Evolutionary conservation across 805 yeast species (phyloP).

Genomic region (Nakazawaea ernobii): DNA sequence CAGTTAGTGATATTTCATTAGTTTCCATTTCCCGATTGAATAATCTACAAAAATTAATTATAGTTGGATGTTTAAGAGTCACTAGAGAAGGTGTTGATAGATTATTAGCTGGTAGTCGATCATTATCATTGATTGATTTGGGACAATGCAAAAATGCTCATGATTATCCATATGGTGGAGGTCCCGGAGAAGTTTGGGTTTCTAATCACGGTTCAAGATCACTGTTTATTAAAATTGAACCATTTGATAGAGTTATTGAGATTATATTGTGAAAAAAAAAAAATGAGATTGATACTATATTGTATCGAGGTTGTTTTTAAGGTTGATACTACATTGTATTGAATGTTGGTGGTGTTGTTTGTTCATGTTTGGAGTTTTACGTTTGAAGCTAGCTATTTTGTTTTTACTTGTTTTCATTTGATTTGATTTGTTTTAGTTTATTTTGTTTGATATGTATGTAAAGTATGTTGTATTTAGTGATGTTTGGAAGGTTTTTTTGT

Average conservation of each 20-base stretch:
- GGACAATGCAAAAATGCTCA: slow-evolving; percentile 72
- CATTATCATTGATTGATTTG: slow-evolving; percentile 48
- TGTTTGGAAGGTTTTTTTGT: background rate
- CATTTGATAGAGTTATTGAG: slow-evolving; percentile 50
- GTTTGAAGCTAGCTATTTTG: no score
- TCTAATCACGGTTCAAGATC: slow-evolving; percentile 46
- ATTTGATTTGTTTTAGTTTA: background rate
- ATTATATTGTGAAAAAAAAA: slow-evolving; percentile 40
- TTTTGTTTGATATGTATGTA: background rate
- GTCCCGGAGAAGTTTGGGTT: slow-evolving; percentile 49
- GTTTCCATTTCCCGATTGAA: slow-evolving; percentile 54
- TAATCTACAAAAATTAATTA: slow-evolving; percentile 38
- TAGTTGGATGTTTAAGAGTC: slow-evolving; percentile 71
- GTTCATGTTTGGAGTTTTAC: no score
- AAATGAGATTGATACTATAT: no score
- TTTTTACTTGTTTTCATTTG: background rate
- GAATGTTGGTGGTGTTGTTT: background rate
- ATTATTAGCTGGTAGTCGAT: slow-evolving; percentile 48
- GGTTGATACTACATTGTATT: no score
- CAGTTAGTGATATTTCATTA: slow-evolving; percentile 68
- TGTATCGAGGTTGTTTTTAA: no score
- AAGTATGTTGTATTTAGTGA: no score
- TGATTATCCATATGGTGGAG: slow-evolving; percentile 44
- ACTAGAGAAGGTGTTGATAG: slow-evolving; percentile 76
- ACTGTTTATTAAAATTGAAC: slow-evolving; percentile 47